phyloP scores from a whole-genome alignment of 306 rosid genomes.

The Geum urbanum region DNA sequence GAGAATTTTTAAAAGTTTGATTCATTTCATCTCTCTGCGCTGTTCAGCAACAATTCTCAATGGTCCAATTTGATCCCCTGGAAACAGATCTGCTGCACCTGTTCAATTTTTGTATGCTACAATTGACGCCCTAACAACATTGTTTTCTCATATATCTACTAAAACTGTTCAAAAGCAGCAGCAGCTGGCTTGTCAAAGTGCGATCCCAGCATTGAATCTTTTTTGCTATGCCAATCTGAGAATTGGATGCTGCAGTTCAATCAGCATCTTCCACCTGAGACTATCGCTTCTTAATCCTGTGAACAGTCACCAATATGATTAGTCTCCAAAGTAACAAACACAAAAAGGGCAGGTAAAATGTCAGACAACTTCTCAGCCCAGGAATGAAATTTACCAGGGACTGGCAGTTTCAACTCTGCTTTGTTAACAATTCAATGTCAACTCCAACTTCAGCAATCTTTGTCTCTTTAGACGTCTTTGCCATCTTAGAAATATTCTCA shows the following conservation, averaged over 20 bases:
- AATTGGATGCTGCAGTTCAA: background rate
- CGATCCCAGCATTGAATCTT: background rate
- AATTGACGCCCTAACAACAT: background rate
- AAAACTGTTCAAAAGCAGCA: background rate
- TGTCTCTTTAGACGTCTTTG: slow-evolving; percentile 63
- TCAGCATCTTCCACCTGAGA: background rate
- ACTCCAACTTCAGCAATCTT: slow-evolving; percentile 82
- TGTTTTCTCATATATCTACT: background rate
- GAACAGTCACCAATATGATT: background rate
- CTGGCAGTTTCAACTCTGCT: slow-evolving; percentile 34
- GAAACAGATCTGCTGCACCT: background rate
- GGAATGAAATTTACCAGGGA: background rate
- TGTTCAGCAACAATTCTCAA: background rate
- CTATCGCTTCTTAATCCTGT: background rate
- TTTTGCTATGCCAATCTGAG: background rate
- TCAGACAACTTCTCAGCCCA: background rate
- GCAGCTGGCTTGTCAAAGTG: background rate
- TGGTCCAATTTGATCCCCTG: slow-evolving; percentile 4
- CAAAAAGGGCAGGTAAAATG: background rate
- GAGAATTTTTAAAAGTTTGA: background rate
- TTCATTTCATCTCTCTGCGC: background rate
- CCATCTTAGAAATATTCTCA: slow-evolving; percentile 61
- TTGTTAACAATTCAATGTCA: slow-evolving; percentile 65
- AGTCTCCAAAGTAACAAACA: background rate
- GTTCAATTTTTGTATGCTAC: background rate